Base-by-base conservation (phyloP, 2,329 filamentous ascomycete genomes). In the Cladobotryum mycophilum region DNA sequence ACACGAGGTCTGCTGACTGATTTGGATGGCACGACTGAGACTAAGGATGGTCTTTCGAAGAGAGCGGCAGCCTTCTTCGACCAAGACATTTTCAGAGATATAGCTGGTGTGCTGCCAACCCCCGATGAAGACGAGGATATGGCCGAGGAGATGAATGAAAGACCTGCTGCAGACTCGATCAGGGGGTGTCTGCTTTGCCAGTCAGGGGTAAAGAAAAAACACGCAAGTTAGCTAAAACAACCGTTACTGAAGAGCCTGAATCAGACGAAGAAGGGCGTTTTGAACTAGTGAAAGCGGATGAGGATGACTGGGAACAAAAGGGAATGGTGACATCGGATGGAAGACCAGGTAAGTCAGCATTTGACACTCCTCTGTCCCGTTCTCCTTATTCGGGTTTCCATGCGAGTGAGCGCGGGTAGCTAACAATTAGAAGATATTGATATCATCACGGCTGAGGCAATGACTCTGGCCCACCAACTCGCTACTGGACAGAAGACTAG, bases 391-490 rank as follows among this genome's bases (percentile, higher is more conserved):
- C 18, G 18, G 18, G 15, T 7, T 15, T 30, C 9, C 25, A 30
- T 30, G 25, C 9, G 25, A 11, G 25, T 30, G 25, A 30, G 25
- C 6, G 9, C 25, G 25, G 25, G 3, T 30, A 30, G 22, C 25
- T 30, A 30, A 30, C 25, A 59, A 49, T 17, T 17, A 18, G 25
- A 35, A 78, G 91, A 96, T 65, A 95, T 99, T 70, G 90, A 97
- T 67, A 97, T 99, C 62, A 95, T 97, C 64, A 99, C 93, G n/a
- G 93, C 90, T 5, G 93, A 99, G 75, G 93, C 95, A 56, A 99
- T 99, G 93, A 95, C 92, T 1, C 79, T 99, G 14, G 95, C 93
- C 1, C 93, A 97, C 58, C 82, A 89, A 64, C 84, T 99, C 53
- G 93, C 91, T 3, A 89, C 86, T 0, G 92, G 92, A 41, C 80